Conservation (phyloP, 2,329 filamentous ascomycete genomes). For the Chrysosporium keratinophilum region DNA sequence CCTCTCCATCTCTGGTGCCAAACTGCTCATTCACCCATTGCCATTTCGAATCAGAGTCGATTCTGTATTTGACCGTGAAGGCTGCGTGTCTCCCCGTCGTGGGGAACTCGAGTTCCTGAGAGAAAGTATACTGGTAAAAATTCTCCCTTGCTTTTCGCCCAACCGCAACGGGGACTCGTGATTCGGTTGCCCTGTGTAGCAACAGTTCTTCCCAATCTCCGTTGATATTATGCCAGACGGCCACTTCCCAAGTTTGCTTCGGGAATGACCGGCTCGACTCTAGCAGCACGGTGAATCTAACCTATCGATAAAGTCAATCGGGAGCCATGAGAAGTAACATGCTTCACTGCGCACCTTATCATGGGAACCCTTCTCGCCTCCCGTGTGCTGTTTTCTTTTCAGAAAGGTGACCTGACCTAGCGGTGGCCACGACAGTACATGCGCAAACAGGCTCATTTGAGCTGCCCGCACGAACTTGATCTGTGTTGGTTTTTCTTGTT, state of each 20-base stretch:
- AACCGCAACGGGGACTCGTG: slow-evolving; percentile 25
- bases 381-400: slow-evolving; percentile 2
- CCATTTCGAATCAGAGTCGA: slow-evolving; percentile 30
- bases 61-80: slow-evolving; percentile 38
- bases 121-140: slow-evolving; percentile 29
- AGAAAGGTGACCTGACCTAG: slow-evolving; percentile 52
- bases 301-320: slow-evolving; percentile 23
- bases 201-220: slow-evolving; percentile 49
- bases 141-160: slow-evolving; percentile 17
- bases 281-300: slow-evolving; percentile 58
- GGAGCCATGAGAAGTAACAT: neutral
- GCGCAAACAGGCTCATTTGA: slow-evolving; percentile 43
- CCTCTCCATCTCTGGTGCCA: slow-evolving; percentile 31
- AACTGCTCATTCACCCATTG: slow-evolving; percentile 38
- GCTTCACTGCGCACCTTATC: slow-evolving; percentile 21
- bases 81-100: slow-evolving; percentile 23
- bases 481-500: slow-evolving; percentile 20
- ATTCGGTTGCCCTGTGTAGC: slow-evolving; percentile 37
- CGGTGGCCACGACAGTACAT: slow-evolving; percentile 56
- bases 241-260: slow-evolving; percentile 57
- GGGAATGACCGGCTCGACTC: slow-evolving; percentile 50
- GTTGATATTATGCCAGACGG: slow-evolving; percentile 60
- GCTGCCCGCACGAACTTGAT: slow-evolving; percentile 28
- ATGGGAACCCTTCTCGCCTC: slow-evolving; percentile 6
- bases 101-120: slow-evolving; percentile 24